phyloP scores from a whole-genome alignment of 768 basidiomycete species.

The Suillus clintonianus region DNA sequence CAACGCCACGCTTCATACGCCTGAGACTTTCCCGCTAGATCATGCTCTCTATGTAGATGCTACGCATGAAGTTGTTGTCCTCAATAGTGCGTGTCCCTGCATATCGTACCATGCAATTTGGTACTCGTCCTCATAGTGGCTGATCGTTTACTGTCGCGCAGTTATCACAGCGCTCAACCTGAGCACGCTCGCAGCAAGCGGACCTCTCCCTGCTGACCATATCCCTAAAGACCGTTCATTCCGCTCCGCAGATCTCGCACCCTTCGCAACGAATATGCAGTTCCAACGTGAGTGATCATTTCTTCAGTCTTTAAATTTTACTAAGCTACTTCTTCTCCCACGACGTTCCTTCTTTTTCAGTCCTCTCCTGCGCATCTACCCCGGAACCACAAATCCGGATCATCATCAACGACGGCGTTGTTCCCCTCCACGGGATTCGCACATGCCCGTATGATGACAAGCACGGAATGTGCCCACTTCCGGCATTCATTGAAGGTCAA shows the following conservation, averaged over 20 bases:
- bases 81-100: slow-evolving; percentile 61
- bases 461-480: slow-evolving; percentile 72
- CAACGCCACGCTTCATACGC: slow-evolving; percentile 77
- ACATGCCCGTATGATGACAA: slow-evolving; percentile 64
- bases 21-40: slow-evolving; percentile 68
- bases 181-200: slow-evolving; percentile 67
- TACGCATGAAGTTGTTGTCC: slow-evolving; percentile 27
- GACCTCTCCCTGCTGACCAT: slow-evolving; percentile 75
- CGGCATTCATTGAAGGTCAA: slow-evolving; percentile 70
- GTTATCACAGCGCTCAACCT: slow-evolving; percentile 87
- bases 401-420: slow-evolving; percentile 86
- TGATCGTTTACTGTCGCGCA: slow-evolving; percentile 24
- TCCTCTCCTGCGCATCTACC: slow-evolving; percentile 38
- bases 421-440: slow-evolving; percentile 73
- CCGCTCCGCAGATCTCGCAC: slow-evolving; percentile 74
- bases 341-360: slow-evolving; percentile 39
- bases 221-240: slow-evolving; percentile 58
- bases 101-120: neutral
- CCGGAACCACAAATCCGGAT: slow-evolving; percentile 56
- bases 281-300: slow-evolving; percentile 68
- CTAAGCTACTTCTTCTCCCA: neutral
- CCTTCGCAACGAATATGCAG: slow-evolving; percentile 87
- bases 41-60: slow-evolving; percentile 85
- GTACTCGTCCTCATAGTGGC: neutral
- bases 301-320: neutral